A percentile compares a stretch with the other conserved stretches of the same genome.
Evolutionary conservation across 1,139 yeast species (phyloP).

Genomic region (Eremothecium gossypii): DNA sequence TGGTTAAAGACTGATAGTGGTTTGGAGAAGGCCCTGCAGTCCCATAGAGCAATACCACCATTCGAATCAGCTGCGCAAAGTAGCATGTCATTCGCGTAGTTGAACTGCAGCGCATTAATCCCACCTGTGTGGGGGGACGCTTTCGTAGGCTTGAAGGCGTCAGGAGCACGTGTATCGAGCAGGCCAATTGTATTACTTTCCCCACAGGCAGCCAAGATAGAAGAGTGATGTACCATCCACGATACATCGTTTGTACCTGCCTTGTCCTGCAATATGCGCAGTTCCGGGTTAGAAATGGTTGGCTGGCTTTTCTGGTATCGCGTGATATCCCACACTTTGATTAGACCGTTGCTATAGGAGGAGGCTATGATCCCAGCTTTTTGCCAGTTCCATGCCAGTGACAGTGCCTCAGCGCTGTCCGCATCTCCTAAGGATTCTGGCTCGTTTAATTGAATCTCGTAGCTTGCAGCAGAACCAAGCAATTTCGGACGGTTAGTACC

Average conservation of each 20-base stretch:
- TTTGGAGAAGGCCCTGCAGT: constrained; percentile 42
- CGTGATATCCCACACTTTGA: constrained; percentile 47
- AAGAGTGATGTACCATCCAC: constrained; percentile 53
- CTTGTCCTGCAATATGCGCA: constrained; percentile 14
- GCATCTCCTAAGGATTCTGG: not conserved
- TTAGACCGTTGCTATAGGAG: constrained; percentile 49
- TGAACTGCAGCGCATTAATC: constrained; percentile 59
- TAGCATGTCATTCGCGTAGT: constrained; percentile 44
- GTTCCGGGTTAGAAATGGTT: constrained; percentile 12
- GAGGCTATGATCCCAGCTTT: constrained; percentile 45
- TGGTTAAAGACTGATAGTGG: constrained; percentile 33
- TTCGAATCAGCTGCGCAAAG: constrained; percentile 62
- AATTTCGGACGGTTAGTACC: constrained; percentile 17
- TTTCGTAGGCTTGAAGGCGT: constrained; percentile 12
- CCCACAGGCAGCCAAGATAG: constrained; percentile 47
- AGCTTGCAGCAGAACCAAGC: constrained; percentile 6
- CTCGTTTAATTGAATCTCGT: constrained; percentile 7
- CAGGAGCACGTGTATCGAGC: constrained; percentile 40
- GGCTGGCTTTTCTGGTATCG: constrained; percentile 20
- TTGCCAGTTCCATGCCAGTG: constrained; percentile 44
- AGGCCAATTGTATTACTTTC: constrained; percentile 44
- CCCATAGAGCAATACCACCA: constrained; percentile 62
- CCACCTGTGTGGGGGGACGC: constrained; percentile 37
- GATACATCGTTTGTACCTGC: constrained; percentile 52
- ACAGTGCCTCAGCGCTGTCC: constrained; percentile 15